These are phyloP conservation scores for Fusarium sp. DNA, from an alignment of 2,329 filamentous ascomycete genomes.

Conservation along the genomic window DNA sequence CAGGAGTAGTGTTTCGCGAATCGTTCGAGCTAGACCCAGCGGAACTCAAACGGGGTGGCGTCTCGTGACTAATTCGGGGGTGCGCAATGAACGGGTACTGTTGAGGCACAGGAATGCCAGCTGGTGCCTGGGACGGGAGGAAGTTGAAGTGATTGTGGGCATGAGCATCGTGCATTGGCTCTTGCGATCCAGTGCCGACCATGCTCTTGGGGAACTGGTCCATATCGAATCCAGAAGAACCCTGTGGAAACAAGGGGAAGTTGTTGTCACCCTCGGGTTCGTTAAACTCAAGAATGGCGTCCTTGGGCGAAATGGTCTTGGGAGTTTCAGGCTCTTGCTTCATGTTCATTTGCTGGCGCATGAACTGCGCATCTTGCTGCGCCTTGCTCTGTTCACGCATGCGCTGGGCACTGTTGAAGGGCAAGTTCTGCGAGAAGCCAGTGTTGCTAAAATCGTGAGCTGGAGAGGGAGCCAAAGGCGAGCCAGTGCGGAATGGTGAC, in stretches of 20 bases:
- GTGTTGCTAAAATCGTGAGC: slow-evolving; percentile 55
- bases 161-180: slow-evolving; percentile 29
- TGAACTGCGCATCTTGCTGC: slow-evolving; percentile 64
- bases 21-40: slow-evolving; percentile 54
- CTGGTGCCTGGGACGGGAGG: slow-evolving; percentile 51
- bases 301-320: slow-evolving; percentile 96
- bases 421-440: slow-evolving; percentile 34
- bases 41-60: slow-evolving; percentile 56
- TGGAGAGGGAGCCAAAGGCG: slow-evolving; percentile 65
- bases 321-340: slow-evolving; percentile 62
- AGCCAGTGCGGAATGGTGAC: slow-evolving; percentile 84
- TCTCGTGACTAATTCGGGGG: slow-evolving; percentile 49
- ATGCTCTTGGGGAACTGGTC: slow-evolving; percentile 54
- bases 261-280: slow-evolving; percentile 76
- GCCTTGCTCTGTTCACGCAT: slow-evolving; percentile 71
- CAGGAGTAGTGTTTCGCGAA: slow-evolving; percentile 49
- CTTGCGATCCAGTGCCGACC: slow-evolving; percentile 31
- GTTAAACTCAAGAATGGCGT: slow-evolving; percentile 86
- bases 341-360: slow-evolving; percentile 56
- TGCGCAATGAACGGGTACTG: slow-evolving; percentile 63
- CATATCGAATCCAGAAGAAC: slow-evolving; percentile 60
- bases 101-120: slow-evolving; percentile 58
- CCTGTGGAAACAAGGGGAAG: slow-evolving; percentile 78
- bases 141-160: slow-evolving; percentile 47
- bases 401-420: slow-evolving; percentile 66